Conservation (phyloP, 2,329 filamentous ascomycete genomes). For the Didymella pomorum region DNA sequence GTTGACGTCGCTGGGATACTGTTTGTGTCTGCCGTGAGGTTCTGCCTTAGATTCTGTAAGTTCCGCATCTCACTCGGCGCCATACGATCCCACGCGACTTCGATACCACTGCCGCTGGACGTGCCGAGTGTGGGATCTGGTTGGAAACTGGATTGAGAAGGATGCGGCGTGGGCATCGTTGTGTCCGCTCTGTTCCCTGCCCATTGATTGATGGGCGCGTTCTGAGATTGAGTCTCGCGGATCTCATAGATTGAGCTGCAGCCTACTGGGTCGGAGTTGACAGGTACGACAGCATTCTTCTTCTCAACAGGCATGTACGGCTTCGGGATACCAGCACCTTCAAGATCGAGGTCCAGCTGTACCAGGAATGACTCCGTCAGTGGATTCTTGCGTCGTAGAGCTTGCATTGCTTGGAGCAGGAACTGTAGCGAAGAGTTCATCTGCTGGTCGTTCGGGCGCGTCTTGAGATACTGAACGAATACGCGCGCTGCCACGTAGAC, state of each 20-base stretch:
- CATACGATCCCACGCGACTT: constrained; percentile 30
- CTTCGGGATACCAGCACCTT: constrained; percentile 71
- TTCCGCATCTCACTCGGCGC: constrained; percentile 22
- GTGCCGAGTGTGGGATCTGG: constrained; percentile 34
- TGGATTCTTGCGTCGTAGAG: constrained; percentile 85
- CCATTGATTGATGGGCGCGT: constrained; percentile 40
- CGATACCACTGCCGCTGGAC: constrained; percentile 30
- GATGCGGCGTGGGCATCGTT: neutral
- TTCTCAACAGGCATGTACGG: constrained; percentile 46
- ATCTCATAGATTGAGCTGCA: constrained; percentile 49
- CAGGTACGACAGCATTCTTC: constrained; percentile 25
- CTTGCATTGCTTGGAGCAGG: constrained; percentile 87
- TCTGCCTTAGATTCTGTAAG: constrained; percentile 11
- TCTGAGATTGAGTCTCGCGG: constrained; percentile 42
- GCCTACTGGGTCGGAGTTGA: constrained; percentile 37
- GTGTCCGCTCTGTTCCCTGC: constrained; percentile 24
- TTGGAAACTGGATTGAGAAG: neutral
- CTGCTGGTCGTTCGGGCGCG: constrained; percentile 82
- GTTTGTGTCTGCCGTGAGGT: constrained; percentile 5
- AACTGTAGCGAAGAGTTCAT: constrained; percentile 86
- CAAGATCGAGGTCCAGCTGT: constrained; percentile 90
- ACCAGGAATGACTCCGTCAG: constrained; percentile 94
- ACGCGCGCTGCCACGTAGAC: constrained; percentile 95
- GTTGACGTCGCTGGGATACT: constrained; percentile 8
- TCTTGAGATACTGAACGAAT: constrained; percentile 96